phyloP scores from a whole-genome alignment of 116 monocot genomes.

The Posidonia oceanica region DNA sequence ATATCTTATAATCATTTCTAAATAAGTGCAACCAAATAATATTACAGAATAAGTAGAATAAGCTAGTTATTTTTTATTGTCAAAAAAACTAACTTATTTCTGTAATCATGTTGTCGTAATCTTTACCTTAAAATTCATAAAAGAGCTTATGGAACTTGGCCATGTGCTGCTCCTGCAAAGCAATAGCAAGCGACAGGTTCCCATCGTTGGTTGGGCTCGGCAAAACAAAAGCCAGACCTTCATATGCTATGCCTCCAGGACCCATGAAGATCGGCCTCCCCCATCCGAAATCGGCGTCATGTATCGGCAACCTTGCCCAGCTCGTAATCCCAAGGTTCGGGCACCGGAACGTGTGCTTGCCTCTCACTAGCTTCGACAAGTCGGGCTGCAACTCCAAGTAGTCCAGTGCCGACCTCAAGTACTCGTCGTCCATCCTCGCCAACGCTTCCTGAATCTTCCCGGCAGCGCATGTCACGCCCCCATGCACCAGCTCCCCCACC shows the following conservation, averaged over 20 bases:
- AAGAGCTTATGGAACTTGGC: conserved; percentile 49
- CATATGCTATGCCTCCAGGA: conserved; percentile 83
- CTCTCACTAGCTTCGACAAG: conserved; percentile 59
- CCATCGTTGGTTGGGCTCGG: conserved; percentile 61
- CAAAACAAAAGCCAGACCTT: conserved; percentile 67
- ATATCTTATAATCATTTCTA: too few relatives aligned
- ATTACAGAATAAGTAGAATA: too few relatives aligned
- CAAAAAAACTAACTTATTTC: too few relatives aligned
- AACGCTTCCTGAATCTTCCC: conserved; percentile 37
- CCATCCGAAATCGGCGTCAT: conserved; percentile 96
- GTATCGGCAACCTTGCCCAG: conserved; percentile 73
- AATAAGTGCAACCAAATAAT: too few relatives aligned
- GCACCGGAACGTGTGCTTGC: conserved; percentile 81
- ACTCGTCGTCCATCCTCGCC: conserved; percentile 53
- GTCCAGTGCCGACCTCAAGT: conserved; percentile 69
- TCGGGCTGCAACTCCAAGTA: conserved; percentile 80
- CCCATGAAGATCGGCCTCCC: conserved; percentile 91
- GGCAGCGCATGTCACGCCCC: conserved; percentile 14
- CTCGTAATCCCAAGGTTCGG: conserved; percentile 88
- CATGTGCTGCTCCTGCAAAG: conserved; percentile 78
- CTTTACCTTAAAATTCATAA: conserved; percentile 40
- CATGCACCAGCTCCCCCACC: conserved; percentile 28
- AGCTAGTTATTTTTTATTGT: too few relatives aligned
- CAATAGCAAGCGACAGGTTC: conserved; percentile 58
- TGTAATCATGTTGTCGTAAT: too few relatives aligned